Conservation (phyloP, 2,329 filamentous ascomycete genomes). For the Neopestalotiopsis clavispora region DNA sequence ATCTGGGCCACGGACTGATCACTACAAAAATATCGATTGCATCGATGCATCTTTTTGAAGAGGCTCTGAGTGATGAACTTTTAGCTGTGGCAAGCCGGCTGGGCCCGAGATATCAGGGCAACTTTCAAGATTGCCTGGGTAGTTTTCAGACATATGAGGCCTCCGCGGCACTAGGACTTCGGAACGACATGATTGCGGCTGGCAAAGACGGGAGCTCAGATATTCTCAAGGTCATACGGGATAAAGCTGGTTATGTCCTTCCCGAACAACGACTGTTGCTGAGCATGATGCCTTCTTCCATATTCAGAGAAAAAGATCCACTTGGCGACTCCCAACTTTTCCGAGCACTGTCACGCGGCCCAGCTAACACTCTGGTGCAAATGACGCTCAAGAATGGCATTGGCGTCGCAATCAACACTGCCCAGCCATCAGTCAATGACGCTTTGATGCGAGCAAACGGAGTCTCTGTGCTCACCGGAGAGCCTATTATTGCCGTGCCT, state of each 20-base stretch:
- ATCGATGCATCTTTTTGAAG: constrained; percentile 86
- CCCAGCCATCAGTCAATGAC: constrained; percentile 85
- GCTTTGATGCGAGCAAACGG: constrained; percentile 83
- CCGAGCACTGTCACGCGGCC: constrained; percentile 74
- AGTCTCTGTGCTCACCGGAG: constrained; percentile 80
- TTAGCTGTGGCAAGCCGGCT: constrained; percentile 90
- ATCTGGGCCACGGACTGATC: constrained; percentile 74
- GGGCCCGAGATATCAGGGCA: constrained; percentile 89
- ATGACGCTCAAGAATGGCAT: constrained; percentile 76
- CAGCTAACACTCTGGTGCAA: constrained; percentile 70
- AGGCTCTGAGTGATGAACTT: constrained; percentile 87
- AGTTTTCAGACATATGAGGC: constrained; percentile 96
- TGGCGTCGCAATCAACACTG: constrained; percentile 84
- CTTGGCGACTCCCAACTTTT: constrained; percentile 80
- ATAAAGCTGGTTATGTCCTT: constrained; percentile 81
- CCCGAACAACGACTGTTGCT: constrained; percentile 82
- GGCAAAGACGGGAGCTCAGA: constrained; percentile 92
- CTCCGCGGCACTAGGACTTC: constrained; percentile 85
- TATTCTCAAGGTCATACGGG: constrained; percentile 85
- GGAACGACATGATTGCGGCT: constrained; percentile 88
- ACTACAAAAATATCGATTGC: constrained; percentile 87
- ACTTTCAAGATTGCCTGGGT: constrained; percentile 94
- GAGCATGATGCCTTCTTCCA: constrained; percentile 79
- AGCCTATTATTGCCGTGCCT: constrained; percentile 80
- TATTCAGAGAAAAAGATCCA: constrained; percentile 80